Percentiles rank a stretch among this genome's conserved stretches.
Conservation (phyloP, 192 early-diverging fungal genomes). For the Haplosporangium gracile region DNA sequence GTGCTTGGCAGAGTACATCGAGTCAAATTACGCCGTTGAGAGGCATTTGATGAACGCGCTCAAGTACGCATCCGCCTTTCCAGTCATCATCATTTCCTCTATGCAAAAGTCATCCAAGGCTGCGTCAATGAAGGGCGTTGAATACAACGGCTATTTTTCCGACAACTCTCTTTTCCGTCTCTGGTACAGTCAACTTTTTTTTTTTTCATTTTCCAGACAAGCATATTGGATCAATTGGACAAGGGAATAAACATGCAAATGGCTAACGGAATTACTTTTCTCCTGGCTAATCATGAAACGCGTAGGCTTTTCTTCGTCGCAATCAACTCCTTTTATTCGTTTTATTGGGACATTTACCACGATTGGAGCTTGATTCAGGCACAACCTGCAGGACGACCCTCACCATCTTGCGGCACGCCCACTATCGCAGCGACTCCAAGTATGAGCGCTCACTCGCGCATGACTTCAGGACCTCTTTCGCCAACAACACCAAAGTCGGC, state of each 20-base stretch:
- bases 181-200: constrained; percentile 45
- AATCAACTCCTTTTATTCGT: constrained; percentile 92
- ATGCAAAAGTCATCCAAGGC: constrained; percentile 60
- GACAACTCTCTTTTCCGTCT: constrained; percentile 51
- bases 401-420: constrained; percentile 39
- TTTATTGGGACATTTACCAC: constrained; percentile 96
- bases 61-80: constrained; percentile 91
- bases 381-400: constrained; percentile 49
- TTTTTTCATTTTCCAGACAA: constrained; percentile 10
- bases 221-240: background rate
- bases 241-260: background rate
- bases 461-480: background rate
- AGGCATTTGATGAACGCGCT: constrained; percentile 93
- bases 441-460: constrained; percentile 36
- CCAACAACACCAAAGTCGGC: constrained; percentile 26
- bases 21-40: constrained; percentile 60
- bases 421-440: background rate
- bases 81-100: constrained; percentile 74
- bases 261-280: background rate
- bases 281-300: constrained; percentile 1
- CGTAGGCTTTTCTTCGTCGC: constrained; percentile 72
- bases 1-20: constrained; percentile 81
- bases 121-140: constrained; percentile 28
- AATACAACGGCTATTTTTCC: constrained; percentile 39
- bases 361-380: constrained; percentile 83